Evolutionary conservation across 768 basidiomycete species (phyloP).

Genomic region (Mycena kentingensis): DNA sequence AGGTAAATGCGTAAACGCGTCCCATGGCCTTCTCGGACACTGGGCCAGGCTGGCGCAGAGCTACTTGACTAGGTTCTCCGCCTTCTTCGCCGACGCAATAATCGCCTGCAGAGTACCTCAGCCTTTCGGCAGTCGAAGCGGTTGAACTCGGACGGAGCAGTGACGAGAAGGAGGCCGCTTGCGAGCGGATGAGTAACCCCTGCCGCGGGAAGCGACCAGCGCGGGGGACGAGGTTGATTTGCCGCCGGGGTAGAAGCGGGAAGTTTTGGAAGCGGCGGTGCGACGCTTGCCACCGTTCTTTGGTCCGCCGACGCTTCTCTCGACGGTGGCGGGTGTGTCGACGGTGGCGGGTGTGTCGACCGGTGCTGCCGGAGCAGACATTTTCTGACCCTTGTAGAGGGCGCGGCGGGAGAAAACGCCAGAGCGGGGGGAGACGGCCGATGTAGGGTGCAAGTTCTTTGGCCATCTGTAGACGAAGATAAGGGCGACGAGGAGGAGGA

Average conservation of each 20-base stretch:
- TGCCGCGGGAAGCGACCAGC: slow-evolving; percentile 88
- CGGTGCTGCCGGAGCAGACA: slow-evolving; percentile 64
- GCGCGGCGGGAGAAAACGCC: slow-evolving; percentile 79
- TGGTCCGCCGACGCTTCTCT: slow-evolving; percentile 83
- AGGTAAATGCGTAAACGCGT: no score
- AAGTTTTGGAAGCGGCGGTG: slow-evolving; percentile 81
- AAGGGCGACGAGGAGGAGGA: slow-evolving; percentile 5
- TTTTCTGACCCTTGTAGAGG: slow-evolving; percentile 85
- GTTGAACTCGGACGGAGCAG: slow-evolving; percentile 97
- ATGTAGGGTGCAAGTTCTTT: slow-evolving; percentile 82
- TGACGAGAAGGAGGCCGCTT: slow-evolving; percentile 91
- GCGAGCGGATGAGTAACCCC: slow-evolving; percentile 96
- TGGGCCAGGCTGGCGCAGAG: no score
- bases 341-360: slow-evolving; percentile 60
- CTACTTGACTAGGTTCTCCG: slow-evolving; percentile 90
- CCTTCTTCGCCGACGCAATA: slow-evolving; percentile 85
- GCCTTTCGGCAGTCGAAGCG: slow-evolving; percentile 96
- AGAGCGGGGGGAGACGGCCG: slow-evolving; percentile 81
- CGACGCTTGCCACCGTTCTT: slow-evolving; percentile 91
- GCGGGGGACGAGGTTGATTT: slow-evolving; percentile 79
- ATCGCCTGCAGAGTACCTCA: slow-evolving; percentile 76
- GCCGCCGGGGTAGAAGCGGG: slow-evolving; percentile 92
- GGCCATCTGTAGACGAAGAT: slow-evolving; percentile 62
- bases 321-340: no score
- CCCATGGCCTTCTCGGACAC: no score